Evolutionary conservation across 306 rosid genomes (phyloP), one percentile per base, ranked within the genome.

Genomic region (Lathyrus tuberosus): DNA sequence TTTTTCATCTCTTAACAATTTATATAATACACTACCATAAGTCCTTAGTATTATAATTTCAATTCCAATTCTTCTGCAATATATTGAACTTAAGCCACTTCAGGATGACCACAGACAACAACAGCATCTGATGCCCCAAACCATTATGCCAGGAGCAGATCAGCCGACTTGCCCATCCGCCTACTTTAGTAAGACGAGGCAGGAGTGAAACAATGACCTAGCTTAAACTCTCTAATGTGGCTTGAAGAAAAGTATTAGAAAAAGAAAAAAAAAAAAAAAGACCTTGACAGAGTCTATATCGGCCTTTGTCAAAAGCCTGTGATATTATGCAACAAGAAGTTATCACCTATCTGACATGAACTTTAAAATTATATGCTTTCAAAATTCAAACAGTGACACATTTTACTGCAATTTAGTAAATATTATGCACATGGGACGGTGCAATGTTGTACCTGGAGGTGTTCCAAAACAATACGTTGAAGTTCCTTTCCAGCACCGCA

Each of bases 401-500:
- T 14, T 49, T 48, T 73, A 59, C 56, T 65, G 6, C 58, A 22
- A 18, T 69, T 56, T 24, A 17, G 61, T 37, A 70, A 31, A 49
- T 38, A 65, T 66, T 64, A 15, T 64, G 24, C 46, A 62, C 44
- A 54, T 67, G 77, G 58, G 47, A 41, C 56, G 30, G 76, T 66
- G 63, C 75, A 48, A 74, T 13, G 16, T 70, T 73, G 76, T 75
- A 92, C 98, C 98, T 93, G 98, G 62, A 93, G 91, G 80, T 93
- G 98, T 77, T 90, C 93, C 69, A 90, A 79, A 77, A 93, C 85
- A 71, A 93, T 76, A 43, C 83, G 90, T 83, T 93, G 98, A 70
- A 93, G 91, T 84, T 93, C 98, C 74, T 88, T 93, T 70, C 97
- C 98, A 67, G 97, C 90, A 69, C 97, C 87, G 49, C 85, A 84